Evolutionary conservation across 129 eudicot species (phyloP), one percentile per base, ranked within the genome.

Genomic region (Lactuca sativa): DNA sequence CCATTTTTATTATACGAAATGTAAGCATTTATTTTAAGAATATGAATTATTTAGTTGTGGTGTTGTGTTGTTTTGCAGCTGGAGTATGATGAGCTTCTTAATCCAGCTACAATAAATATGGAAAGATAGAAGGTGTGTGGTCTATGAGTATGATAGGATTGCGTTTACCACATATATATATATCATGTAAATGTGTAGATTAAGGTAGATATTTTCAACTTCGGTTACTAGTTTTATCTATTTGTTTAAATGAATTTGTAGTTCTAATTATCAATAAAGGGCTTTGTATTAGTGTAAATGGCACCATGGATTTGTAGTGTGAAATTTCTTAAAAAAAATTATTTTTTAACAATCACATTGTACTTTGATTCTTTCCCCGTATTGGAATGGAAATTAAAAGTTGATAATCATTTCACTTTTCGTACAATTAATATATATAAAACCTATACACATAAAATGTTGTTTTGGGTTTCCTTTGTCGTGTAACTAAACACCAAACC

Each of bases 61-160:
- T 62, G 25, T 60, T 30, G 9, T 59, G 25, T 25, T 62, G 7
- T 41, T 71, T 38, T 81, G 83, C 88, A 90, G 97, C 59, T 82
- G 81, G 88, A 84, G 80, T 90, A 78, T 36, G 91, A 76, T 78
- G 97, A 74, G 73, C 84, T 78, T 72, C 52, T 6, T 56, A 66
- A 82, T 80, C 88, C 97, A 21, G 79, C 59, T 69, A 61, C 49
- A 9, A 61, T 41, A 9, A 78, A 79, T 73, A 83, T 86, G 91
- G 76, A 81, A 67, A 64, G 62, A 74, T 73, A 58, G 60, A 69
- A 30, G 64, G 9, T 13, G 47, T 31, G 48, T 61, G 74, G 15
- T 38, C 54, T 4, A 52, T 11, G 25, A 56, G 13, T 4, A 52
- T 11, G 25, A 56, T 13, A 11, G 38, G 52, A 57, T 40, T 55